A percentile compares a stretch with the other conserved stretches of the same genome.
These are phyloP conservation scores for Leptoxyphium fumago DNA, from an alignment of 2,329 filamentous ascomycete genomes.

Conservation along the genomic window DNA sequence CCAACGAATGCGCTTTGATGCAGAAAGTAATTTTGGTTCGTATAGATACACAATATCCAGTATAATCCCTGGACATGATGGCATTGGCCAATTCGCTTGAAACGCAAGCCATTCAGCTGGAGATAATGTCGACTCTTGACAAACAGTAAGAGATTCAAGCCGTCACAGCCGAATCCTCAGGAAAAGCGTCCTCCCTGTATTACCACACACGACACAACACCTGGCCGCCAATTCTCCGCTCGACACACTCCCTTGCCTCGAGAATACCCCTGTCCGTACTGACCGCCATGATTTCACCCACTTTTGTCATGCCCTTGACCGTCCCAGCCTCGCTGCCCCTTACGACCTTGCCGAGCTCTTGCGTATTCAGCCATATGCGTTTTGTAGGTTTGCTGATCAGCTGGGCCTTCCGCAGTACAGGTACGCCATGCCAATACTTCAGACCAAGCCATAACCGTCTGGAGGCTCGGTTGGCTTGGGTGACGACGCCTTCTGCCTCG, in stretches of 20 bases:
- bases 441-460: slow-evolving; percentile 75
- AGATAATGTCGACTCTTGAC: too few relatives aligned
- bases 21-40: too few relatives aligned
- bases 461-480: slow-evolving; percentile 48
- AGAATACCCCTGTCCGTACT: slow-evolving; percentile 63
- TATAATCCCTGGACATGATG: too few relatives aligned
- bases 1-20: too few relatives aligned
- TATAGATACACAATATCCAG: too few relatives aligned
- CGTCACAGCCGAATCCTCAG: too few relatives aligned
- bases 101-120: too few relatives aligned
- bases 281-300: slow-evolving; percentile 74
- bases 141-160: too few relatives aligned
- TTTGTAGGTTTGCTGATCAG: slow-evolving; percentile 63
- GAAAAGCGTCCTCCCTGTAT: slow-evolving; percentile 1
- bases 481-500: slow-evolving; percentile 18
- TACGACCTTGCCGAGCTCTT: slow-evolving; percentile 48
- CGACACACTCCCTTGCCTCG: slow-evolving; percentile 69
- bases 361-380: slow-evolving; percentile 49
- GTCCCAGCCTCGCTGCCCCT: slow-evolving; percentile 52
- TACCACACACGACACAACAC: slow-evolving; percentile 55
- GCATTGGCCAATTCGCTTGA: too few relatives aligned
- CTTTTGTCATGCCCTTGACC: slow-evolving; percentile 54
- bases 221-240: slow-evolving; percentile 66
- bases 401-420: slow-evolving; percentile 54
- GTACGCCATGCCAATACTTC: slow-evolving; percentile 76